A percentile compares a stretch with the other conserved stretches of the same genome.
phyloP scores from a whole-genome alignment of 345 rosid genomes.

The Heritiera fomes region DNA sequence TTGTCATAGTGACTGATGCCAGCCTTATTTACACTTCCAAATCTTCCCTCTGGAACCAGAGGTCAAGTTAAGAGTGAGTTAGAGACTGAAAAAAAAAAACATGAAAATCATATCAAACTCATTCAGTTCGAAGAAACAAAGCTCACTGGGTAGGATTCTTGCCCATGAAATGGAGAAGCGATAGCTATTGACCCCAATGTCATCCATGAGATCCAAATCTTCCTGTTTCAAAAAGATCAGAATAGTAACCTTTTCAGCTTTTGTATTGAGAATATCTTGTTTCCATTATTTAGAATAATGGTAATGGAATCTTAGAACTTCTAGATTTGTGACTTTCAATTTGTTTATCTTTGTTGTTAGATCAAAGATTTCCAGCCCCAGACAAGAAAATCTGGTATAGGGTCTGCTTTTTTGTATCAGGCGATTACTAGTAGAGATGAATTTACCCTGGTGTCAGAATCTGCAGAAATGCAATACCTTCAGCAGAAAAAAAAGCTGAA shows the following conservation, averaged over 20 bases:
- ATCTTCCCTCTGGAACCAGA: constrained; percentile 60
- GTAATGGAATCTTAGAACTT: background rate
- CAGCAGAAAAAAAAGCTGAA: background rate
- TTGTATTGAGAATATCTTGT: background rate
- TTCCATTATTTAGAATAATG: background rate
- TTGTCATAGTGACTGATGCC: constrained; percentile 66
- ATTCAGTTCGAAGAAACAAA: background rate
- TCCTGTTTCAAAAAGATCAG: background rate
- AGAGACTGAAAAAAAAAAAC: background rate
- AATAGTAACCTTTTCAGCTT: background rate
- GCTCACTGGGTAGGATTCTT: constrained; percentile 30
- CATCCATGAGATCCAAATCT: too few species aligned
- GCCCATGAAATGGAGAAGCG: too few species aligned
- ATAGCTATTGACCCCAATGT: too few species aligned
- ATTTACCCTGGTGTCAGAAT: background rate
- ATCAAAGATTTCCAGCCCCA: background rate
- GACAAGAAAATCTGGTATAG: background rate
- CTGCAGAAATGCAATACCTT: background rate
- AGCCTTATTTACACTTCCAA: constrained; percentile 52
- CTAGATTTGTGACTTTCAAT: background rate
- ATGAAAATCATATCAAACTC: background rate
- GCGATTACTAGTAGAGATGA: background rate
- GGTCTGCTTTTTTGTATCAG: background rate
- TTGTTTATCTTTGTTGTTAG: background rate
- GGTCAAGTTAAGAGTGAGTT: background rate